phyloP scores from a whole-genome alignment of 805 yeast genomes.

The Ogataea zsoltii region DNA sequence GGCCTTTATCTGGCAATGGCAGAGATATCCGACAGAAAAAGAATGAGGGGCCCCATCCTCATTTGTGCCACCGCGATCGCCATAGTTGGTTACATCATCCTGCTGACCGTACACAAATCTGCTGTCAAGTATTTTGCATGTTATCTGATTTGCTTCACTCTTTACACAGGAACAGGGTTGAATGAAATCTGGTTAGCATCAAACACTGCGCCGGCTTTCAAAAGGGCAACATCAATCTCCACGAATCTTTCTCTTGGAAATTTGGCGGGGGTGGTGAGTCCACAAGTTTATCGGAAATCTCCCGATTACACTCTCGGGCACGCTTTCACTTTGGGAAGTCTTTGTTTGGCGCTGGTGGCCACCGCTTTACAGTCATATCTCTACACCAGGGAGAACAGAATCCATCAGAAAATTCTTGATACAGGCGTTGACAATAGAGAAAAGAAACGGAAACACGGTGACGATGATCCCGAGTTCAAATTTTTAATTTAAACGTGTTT shows the following conservation, averaged over 20 bases:
- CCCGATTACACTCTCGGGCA: conserved; percentile 41
- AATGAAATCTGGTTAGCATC: conserved; percentile 44
- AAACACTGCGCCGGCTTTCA: conserved; percentile 43
- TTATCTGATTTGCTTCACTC: conserved; percentile 37
- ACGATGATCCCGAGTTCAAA: conserved; percentile 4
- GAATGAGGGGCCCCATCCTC: conserved; percentile 36
- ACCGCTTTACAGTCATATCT: conserved; percentile 6
- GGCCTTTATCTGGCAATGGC: conserved; percentile 28
- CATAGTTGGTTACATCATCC: conserved; percentile 33
- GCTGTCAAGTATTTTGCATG: conserved; percentile 25
- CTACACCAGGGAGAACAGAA: conserved; percentile 1
- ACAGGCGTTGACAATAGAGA: conserved; percentile 5
- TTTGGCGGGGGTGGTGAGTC: conserved; percentile 44
- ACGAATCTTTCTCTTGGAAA: conserved; percentile 46
- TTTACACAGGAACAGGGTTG: conserved; percentile 36
- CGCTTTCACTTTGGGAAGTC: conserved; percentile 39
- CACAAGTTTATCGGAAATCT: conserved; percentile 42
- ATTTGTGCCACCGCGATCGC: conserved; percentile 28
- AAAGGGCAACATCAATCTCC: conserved; percentile 44
- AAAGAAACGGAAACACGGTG: conserved; percentile 6
- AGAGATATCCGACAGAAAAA: conserved; percentile 27
- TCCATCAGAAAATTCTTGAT: conserved; percentile 1
- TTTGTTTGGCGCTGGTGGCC: conserved; percentile 14
- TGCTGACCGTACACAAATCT: conserved; percentile 31
- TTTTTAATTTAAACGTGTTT: background rate